A percentile compares a stretch with the other conserved stretches of the same genome.
Conservation (phyloP, 352 stramenopile genomes). For the Halophytophthora polymorphica region DNA sequence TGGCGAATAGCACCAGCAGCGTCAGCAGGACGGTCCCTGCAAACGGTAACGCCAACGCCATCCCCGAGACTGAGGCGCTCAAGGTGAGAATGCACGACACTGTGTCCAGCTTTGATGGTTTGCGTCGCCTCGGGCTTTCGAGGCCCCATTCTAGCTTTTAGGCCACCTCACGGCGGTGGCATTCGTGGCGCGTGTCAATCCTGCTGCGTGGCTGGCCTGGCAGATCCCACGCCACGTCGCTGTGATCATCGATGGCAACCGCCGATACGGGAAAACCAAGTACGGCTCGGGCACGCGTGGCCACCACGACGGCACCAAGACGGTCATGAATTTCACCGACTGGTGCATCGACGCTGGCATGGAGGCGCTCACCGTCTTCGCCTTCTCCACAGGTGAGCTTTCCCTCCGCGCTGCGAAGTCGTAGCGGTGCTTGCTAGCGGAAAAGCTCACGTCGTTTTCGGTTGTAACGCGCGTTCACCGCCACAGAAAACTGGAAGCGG, state of each 20-base stretch:
- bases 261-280: conserved; percentile 89
- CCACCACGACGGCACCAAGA: conserved; percentile 94
- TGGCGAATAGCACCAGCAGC: no score
- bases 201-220: no score
- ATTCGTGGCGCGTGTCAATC: no score
- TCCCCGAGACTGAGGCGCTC: no score
- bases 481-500: conserved; percentile 93
- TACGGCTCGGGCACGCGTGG: conserved; percentile 80
- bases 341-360: conserved; percentile 94
- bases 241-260: conserved; percentile 97
- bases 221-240: conserved; percentile 89
- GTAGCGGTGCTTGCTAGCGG: conserved; percentile 1
- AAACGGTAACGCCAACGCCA: no score
- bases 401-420: conserved; percentile 1
- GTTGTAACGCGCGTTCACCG: no score
- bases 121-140: no score
- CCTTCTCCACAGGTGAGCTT: conserved; percentile 88
- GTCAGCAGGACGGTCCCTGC: no score
- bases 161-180: no score
- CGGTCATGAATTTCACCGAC: conserved; percentile 93
- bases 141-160: no score
- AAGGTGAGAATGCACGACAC: no score
- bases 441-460: not conserved
- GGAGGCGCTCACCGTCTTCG: conserved; percentile 91
- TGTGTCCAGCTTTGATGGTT: no score